Evolutionary conservation across 768 basidiomycete species (phyloP).

Genomic region (Calvatia gigantea): DNA sequence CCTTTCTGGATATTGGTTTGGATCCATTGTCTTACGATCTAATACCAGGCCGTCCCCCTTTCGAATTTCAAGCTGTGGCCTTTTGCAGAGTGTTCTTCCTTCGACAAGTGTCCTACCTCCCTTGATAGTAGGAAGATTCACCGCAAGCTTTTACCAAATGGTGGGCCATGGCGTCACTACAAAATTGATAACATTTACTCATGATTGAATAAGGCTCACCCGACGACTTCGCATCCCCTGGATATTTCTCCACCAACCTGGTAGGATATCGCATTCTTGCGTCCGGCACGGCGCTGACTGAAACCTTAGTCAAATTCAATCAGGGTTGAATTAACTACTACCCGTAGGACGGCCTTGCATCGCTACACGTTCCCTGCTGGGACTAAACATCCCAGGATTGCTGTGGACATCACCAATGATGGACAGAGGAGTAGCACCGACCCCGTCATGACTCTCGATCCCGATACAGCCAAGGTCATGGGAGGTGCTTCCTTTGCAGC

Average conservation of each 20-base stretch:
- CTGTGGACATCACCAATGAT: constrained; percentile 62
- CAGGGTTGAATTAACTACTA: constrained; percentile 57
- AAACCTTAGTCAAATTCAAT: constrained; percentile 45
- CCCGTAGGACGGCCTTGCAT: constrained; percentile 56
- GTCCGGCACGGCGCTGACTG: not conserved
- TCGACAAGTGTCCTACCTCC: constrained; percentile 50
- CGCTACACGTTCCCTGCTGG: constrained; percentile 52
- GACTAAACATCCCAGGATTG: constrained; percentile 46
- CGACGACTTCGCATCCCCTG: constrained; percentile 61
- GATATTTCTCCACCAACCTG: constrained; percentile 63
- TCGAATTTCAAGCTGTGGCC: constrained; percentile 65
- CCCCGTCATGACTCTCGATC: constrained; percentile 46
- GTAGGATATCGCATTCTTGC: constrained; percentile 25
- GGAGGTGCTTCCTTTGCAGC: constrained; percentile 48
- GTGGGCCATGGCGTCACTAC: constrained; percentile 24
- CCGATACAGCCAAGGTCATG: constrained; percentile 44
- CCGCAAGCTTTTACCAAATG: constrained; percentile 46
- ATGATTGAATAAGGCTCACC: constrained; percentile 37
- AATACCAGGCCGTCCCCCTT: constrained; percentile 46
- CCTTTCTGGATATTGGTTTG: not conserved
- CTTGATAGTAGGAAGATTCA: constrained; percentile 41
- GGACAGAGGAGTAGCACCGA: constrained; percentile 49
- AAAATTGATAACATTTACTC: not conserved
- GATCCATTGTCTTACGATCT: not conserved
- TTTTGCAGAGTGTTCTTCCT: constrained; percentile 45